phyloP scores from a whole-genome alignment of 768 basidiomycete genomes.

The Lactarius evosmus region DNA sequence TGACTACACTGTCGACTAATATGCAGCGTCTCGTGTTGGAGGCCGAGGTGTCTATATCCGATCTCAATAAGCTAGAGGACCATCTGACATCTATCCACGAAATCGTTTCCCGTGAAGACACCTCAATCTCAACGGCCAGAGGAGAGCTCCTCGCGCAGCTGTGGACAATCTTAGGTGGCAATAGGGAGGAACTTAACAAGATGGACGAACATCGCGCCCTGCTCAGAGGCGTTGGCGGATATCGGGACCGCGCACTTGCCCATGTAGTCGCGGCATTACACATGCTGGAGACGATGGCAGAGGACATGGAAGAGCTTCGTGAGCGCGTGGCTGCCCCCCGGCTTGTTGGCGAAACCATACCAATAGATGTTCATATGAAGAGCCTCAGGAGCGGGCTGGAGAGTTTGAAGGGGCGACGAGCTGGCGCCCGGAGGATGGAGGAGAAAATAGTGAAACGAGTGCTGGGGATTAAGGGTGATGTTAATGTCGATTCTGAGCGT shows the following conservation, averaged over 20 bases:
- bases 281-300: slow-evolving; percentile 58
- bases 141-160: slow-evolving; percentile 58
- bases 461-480: slow-evolving; percentile 4
- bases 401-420: slow-evolving; percentile 55
- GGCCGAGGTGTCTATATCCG: slow-evolving; percentile 52
- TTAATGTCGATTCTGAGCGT: background rate
- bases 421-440: slow-evolving; percentile 48
- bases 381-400: slow-evolving; percentile 65
- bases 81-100: slow-evolving; percentile 56
- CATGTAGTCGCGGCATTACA: slow-evolving; percentile 68
- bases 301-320: slow-evolving; percentile 73
- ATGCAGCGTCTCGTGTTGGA: slow-evolving; percentile 62
- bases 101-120: slow-evolving; percentile 57
- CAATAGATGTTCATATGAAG: slow-evolving; percentile 72
- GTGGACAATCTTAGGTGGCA: slow-evolving; percentile 70
- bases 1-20: slow-evolving; percentile 52
- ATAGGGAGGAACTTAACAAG: slow-evolving; percentile 46
- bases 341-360: slow-evolving; percentile 54
- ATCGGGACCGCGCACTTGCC: slow-evolving; percentile 56
- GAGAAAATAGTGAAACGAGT: slow-evolving; percentile 38
- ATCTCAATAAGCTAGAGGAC: slow-evolving; percentile 62
- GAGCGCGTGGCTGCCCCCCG: slow-evolving; percentile 69
- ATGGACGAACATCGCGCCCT: slow-evolving; percentile 51
- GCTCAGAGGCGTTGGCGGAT: slow-evolving; percentile 52
- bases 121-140: slow-evolving; percentile 42